Conservation (phyloP, 1,139 yeast species). For the Taphrina sp. region DNA sequence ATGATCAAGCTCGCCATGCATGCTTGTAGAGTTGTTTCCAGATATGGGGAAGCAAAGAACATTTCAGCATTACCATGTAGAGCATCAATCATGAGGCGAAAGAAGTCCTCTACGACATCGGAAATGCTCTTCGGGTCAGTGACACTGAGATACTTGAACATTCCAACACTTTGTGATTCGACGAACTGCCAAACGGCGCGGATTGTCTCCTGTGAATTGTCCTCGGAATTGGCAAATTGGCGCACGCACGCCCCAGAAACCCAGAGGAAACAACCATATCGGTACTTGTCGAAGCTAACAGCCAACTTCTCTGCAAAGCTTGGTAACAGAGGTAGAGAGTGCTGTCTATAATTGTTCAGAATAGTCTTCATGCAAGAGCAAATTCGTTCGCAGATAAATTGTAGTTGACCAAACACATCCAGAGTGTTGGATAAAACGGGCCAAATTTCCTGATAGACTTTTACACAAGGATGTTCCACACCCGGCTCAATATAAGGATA, state of each 20-base stretch:
- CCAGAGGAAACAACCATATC: slow-evolving; percentile 84
- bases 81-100: slow-evolving; percentile 76
- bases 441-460: slow-evolving; percentile 59
- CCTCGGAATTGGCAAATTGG: slow-evolving; percentile 61
- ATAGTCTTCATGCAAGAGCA: slow-evolving; percentile 66
- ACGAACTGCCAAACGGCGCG: slow-evolving; percentile 55
- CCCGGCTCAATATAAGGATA: slow-evolving; percentile 41
- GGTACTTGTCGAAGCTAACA: slow-evolving; percentile 65
- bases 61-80: slow-evolving; percentile 73
- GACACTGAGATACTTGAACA: slow-evolving; percentile 46
- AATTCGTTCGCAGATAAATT: slow-evolving; percentile 67
- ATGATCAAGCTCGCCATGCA: slow-evolving; percentile 58
- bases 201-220: slow-evolving; percentile 45
- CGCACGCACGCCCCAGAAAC: slow-evolving; percentile 80
- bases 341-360: slow-evolving; percentile 66
- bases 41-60: slow-evolving; percentile 57
- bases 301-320: slow-evolving; percentile 62
- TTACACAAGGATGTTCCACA: slow-evolving; percentile 53
- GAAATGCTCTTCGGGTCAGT: slow-evolving; percentile 52
- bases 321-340: slow-evolving; percentile 61
- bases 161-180: slow-evolving; percentile 50
- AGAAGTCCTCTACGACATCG: slow-evolving; percentile 82
- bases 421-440: slow-evolving; percentile 57
- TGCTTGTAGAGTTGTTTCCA: slow-evolving; percentile 60
- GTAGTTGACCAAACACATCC: slow-evolving; percentile 54